Evolutionary conservation across 441 rosid species (phyloP), one percentile per base, ranked within the genome.

Genomic region (Eutrema salsugineum): DNA sequence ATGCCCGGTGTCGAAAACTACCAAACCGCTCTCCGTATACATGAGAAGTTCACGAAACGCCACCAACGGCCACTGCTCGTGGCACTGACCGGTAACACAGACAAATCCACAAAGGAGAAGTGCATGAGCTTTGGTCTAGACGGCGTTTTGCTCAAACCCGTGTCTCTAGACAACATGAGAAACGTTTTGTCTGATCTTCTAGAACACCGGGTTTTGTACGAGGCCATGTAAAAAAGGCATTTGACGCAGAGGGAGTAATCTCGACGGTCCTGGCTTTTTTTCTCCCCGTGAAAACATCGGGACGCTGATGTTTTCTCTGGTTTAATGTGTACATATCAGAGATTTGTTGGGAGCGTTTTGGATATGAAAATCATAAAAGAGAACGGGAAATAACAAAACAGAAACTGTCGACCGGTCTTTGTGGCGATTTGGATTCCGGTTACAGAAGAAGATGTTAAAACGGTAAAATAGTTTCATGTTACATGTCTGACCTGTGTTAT

Each of bases 101-200:
- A 92, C 84, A 90, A 87, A 74, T 77, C 77, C 15, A 88, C 85
- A 1, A 91, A 86, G 79, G 99, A 91, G 68, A 91, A 86, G 40
- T 87, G 93, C 85, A 82, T 78, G 92, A 88, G 87, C 78, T 86
- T 84, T 17, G 96, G 99, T 35, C 81, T 95, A 82, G 97, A 87
- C 35, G 92, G 95, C n/a, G 79, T 88, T 27, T 70, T 91, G 53
- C 73, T 82, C 68, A 95, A 91, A 62, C 98, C 98, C 0, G 87
- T 91, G 19, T 91, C 98, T 1, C 84, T 93, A 11, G 97, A 92
- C 63, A 85, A 88, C 81, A 91, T 95, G 99, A 89, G 95, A 70
- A 76, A 73, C 9, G 90, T 87, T 27, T 72, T 95, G 46, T 80
- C 88, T 35, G 88, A 88, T 67, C 88, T 95, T 69, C 72, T 95